Conservation (phyloP, 2,329 filamentous ascomycete genomes). For the Ambrosiella cleistominuta region DNA sequence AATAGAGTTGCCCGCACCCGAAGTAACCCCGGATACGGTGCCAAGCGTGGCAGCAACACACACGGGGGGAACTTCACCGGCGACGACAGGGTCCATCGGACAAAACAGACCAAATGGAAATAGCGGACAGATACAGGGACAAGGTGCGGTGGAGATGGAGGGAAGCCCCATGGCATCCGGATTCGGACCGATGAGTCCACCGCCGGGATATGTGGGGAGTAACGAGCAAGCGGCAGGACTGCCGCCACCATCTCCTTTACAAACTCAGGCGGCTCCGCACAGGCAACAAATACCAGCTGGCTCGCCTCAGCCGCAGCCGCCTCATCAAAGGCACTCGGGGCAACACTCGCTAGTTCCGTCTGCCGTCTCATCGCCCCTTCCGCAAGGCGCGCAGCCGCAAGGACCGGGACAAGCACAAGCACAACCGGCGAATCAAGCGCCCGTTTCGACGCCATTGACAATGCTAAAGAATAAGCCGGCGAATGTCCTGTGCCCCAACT, state of each 20-base stretch:
- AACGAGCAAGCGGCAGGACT: background rate
- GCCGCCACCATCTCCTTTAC: background rate
- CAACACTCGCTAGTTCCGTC: background rate
- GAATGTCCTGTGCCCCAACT: conserved; percentile 16
- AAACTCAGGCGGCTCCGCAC: background rate
- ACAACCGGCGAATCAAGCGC: background rate
- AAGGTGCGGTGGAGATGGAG: no score
- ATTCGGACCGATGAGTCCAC: background rate
- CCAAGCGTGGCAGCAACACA: background rate
- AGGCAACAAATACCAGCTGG: background rate
- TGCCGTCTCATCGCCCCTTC: background rate
- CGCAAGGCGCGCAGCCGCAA: background rate
- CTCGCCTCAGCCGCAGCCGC: background rate
- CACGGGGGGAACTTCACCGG: no score
- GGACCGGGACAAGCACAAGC: background rate
- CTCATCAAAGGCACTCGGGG: background rate
- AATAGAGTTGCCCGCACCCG: background rate
- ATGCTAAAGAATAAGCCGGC: conserved; percentile 10
- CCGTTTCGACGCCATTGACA: conserved; percentile 13
- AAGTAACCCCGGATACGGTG: background rate
- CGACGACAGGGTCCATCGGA: no score
- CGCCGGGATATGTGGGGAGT: background rate
- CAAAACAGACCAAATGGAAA: no score
- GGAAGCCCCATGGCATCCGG: background rate
- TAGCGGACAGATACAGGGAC: background rate